phyloP scores from a whole-genome alignment of 306 rosid species.

The Fragaria iinumae region DNA sequence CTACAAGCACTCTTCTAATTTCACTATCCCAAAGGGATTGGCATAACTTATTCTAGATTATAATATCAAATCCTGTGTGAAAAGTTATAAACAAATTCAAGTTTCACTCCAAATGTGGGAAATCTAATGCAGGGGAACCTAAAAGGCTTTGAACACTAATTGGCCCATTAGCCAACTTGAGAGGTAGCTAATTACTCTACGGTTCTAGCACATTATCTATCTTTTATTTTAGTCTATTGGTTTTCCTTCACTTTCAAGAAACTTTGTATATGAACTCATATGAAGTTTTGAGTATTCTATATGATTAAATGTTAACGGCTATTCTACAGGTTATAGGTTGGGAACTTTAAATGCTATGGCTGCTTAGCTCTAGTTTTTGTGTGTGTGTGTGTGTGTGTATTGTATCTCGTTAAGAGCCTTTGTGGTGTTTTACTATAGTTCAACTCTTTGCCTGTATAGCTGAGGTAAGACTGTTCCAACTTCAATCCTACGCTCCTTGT shows the following conservation, averaged over 20 bases:
- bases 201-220: background rate
- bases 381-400: too few relatives aligned
- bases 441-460: background rate
- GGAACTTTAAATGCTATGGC: background rate
- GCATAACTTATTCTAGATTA: background rate
- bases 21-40: background rate
- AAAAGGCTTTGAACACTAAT: background rate
- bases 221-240: background rate
- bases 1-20: background rate
- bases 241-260: background rate
- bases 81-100: background rate
- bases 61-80: background rate
- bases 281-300: background rate
- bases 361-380: background rate
- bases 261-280: background rate
- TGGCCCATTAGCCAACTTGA: background rate
- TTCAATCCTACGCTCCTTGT: background rate
- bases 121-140: background rate
- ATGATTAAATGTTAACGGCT: background rate
- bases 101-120: background rate
- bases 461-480: background rate
- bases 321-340: background rate
- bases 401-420: background rate
- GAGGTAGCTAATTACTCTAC: background rate
- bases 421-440: background rate